phyloP scores from a whole-genome alignment of 2,329 filamentous ascomycete genomes.

The Colletotrichum euphorbiae region DNA sequence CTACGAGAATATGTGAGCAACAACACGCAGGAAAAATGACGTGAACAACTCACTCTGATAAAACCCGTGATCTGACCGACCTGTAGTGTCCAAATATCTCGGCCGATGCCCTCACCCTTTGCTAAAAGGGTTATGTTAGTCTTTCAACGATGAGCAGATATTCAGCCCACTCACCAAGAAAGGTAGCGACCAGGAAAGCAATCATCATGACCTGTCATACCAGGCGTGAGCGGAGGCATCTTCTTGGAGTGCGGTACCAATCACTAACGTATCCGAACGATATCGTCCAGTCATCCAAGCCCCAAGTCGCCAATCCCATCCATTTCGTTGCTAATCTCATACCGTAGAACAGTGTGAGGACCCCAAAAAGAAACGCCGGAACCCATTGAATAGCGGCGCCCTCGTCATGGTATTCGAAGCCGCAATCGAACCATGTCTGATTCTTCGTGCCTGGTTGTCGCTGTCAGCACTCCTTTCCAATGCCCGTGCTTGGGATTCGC shows the following conservation, averaged over 20 bases:
- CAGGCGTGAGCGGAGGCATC: neutral
- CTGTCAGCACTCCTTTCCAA: neutral
- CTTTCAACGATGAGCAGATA: neutral
- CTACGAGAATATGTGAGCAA: neutral
- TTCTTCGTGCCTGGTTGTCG: conserved; percentile 20
- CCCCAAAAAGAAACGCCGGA: neutral
- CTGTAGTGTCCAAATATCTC: conserved; percentile 25
- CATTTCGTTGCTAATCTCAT: conserved; percentile 17
- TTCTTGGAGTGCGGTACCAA: no score
- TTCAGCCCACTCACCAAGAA: neutral
- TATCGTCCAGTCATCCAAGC: conserved; percentile 31
- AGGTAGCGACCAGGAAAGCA: conserved; percentile 20
- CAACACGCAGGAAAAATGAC: neutral
- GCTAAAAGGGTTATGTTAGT: neutral
- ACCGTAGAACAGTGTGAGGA: conserved; percentile 3
- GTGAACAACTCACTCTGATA: neutral
- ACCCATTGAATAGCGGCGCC: conserved; percentile 6
- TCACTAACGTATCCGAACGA: conserved; percentile 20
- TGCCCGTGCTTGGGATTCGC: neutral
- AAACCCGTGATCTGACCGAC: conserved; percentile 18
- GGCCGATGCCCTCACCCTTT: neutral
- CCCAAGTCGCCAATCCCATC: conserved; percentile 22
- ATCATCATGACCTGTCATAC: conserved; percentile 15
- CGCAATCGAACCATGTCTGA: conserved; percentile 25
- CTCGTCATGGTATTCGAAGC: conserved; percentile 24